Base-by-base conservation (phyloP, 2,329 filamentous ascomycete species). In the Diaporthe ilicicola region DNA sequence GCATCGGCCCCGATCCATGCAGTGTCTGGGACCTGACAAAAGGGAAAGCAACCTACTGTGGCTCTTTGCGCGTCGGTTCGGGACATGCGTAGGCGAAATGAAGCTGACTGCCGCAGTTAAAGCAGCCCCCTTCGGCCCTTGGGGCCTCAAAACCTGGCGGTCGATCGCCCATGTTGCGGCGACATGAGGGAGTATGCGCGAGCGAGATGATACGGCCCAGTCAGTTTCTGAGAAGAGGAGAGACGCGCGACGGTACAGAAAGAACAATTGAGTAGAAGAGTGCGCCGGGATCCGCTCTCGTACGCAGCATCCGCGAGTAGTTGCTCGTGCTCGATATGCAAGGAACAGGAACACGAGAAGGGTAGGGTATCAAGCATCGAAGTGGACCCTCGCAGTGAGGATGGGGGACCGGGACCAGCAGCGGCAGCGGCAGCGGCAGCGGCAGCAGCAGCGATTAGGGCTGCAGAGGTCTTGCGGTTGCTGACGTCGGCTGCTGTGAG, bases 11-110 rank as follows among this genome's bases (percentile, higher is more conserved):
- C 59, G 59, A 7, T 29, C 34, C 46, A 22, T 22, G 42, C 24
- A 22, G 24, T 19, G 69, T n/a, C 9, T 44, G 39, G 19, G 22
- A n/a, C 34, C 34, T 34, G 46, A 68, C 32, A 24, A 59, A 51
- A 42, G 53, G 48, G 37, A 65, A 70, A 22, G 22, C 64, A 48
- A 84, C 87, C 85, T 83, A 89, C 87, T 83, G 84, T 74, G 85
- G 85, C 55, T 83, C 82, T 74, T 80, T 77, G 72, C 85, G 80
- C 29, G 84, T 85, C 27, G 84, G 82, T 71, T 87, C 84, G 9
- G 86, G 87, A 75, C 87, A 89, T 62, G 85, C 85, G 66, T 88
- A 79, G 15, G 85, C 80, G 81, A 86, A 88, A 76, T 89, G 87
- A 4, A 85, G 84, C 37, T 79, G 78, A 59, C 78, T 77, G 66